Evolutionary conservation across 2,329 filamentous ascomycete genomes (phyloP).

Genomic region (Aspergillus fumigatiaffinis): DNA sequence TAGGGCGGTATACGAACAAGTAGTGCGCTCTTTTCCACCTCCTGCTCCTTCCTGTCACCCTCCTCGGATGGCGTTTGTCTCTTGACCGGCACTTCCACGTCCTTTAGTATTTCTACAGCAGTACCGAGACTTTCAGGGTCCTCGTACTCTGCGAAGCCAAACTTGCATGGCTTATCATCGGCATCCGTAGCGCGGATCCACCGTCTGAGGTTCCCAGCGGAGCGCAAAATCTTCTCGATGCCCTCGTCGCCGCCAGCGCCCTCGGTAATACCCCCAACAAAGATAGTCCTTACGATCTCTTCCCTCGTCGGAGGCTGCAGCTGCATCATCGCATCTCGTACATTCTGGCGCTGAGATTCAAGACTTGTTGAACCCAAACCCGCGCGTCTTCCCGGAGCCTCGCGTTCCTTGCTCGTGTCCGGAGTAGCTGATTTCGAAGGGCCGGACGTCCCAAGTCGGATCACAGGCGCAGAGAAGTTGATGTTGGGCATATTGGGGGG

Average conservation of each 20-base stretch:
- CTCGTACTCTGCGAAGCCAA: constrained; percentile 95
- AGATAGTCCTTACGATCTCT: constrained; percentile 87
- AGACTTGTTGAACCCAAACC: constrained; percentile 60
- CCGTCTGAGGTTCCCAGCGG: constrained; percentile 73
- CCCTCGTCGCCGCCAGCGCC: constrained; percentile 72
- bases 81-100: constrained; percentile 76
- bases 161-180: constrained; percentile 77
- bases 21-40: constrained; percentile 66
- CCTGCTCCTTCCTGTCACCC: constrained; percentile 41
- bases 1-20: constrained; percentile 46
- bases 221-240: constrained; percentile 71
- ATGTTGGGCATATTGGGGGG: constrained; percentile 93
- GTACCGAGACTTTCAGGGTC: constrained; percentile 82
- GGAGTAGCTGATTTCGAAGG: constrained; percentile 56
- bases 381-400: constrained; percentile 46
- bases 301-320: constrained; percentile 80
- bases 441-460: constrained; percentile 77
- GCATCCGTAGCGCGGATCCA: constrained; percentile 79
- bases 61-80: constrained; percentile 55
- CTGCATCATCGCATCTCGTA: constrained; percentile 66
- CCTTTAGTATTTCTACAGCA: constrained; percentile 78
- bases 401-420: constrained; percentile 44
- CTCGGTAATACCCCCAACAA: constrained; percentile 80
- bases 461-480: constrained; percentile 96
- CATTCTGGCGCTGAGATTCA: constrained; percentile 64